Conservation (phyloP, 768 basidiomycete genomes). For the Chalciporus piperatus region DNA sequence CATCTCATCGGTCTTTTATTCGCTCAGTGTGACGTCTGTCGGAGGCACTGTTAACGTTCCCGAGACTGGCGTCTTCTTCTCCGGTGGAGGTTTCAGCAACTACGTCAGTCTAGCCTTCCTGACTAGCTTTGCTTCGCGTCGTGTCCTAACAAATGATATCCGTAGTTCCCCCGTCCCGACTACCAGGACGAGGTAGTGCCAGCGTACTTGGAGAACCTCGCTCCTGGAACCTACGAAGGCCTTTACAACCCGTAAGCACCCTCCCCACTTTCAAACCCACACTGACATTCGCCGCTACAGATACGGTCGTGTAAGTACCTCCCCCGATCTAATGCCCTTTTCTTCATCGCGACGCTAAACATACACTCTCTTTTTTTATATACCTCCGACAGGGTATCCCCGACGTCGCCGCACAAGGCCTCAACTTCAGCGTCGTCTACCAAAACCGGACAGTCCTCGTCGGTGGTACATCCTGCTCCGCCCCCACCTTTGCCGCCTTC, state of each 20-base stretch:
- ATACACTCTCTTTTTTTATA: not conserved
- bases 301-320: slow-evolving; percentile 49
- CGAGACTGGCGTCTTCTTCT: slow-evolving; percentile 59
- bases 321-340: not conserved
- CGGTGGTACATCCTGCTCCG: slow-evolving; percentile 63
- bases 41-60: slow-evolving; percentile 62
- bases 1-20: not conserved
- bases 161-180: slow-evolving; percentile 49
- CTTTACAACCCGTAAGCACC: slow-evolving; percentile 55
- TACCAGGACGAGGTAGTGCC: slow-evolving; percentile 51
- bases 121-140: not conserved
- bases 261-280: not conserved
- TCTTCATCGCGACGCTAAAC: not conserved
- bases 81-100: slow-evolving; percentile 74
- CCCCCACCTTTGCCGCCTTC: slow-evolving; percentile 64
- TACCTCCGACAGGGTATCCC: slow-evolving; percentile 44
- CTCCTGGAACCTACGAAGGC: slow-evolving; percentile 49
- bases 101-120: slow-evolving; percentile 40
- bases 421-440: slow-evolving; percentile 47
- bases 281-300: slow-evolving; percentile 23
- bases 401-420: slow-evolving; percentile 63
- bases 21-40: slow-evolving; percentile 64
- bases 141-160: not conserved
- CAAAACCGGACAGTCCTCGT: slow-evolving; percentile 38
- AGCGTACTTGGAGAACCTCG: slow-evolving; percentile 44